These are phyloP conservation scores for Fusarium nygamai DNA, from an alignment of 2,329 filamentous ascomycete species.

Conservation along the genomic window DNA sequence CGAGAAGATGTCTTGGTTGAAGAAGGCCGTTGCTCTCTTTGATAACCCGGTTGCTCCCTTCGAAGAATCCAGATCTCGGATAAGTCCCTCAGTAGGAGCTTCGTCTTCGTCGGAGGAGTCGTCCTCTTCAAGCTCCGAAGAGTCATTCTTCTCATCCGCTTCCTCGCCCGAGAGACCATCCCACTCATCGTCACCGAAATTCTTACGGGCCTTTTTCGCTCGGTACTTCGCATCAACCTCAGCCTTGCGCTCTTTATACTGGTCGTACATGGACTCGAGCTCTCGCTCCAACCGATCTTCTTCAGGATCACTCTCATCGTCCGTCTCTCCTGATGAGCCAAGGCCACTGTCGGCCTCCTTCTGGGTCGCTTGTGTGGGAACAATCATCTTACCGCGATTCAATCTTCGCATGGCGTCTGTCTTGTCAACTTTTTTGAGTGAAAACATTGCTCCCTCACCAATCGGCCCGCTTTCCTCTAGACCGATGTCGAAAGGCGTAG, in stretches of 20 bases:
- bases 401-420: conserved; percentile 71
- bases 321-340: conserved; percentile 63
- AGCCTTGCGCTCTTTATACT: conserved; percentile 83
- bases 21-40: conserved; percentile 82
- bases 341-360: conserved; percentile 70
- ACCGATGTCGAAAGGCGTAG: conserved; percentile 93
- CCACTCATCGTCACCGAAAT: conserved; percentile 89
- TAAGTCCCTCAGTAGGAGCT: conserved; percentile 41
- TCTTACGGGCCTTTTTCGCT: conserved; percentile 86
- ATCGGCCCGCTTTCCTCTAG: conserved; percentile 84
- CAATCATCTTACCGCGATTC: conserved; percentile 79
- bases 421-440: conserved; percentile 83
- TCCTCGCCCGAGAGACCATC: conserved; percentile 82
- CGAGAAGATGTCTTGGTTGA: conserved; percentile 94
- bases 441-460: conserved; percentile 87
- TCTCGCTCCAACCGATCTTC: conserved; percentile 85
- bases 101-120: conserved; percentile 47
- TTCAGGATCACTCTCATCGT: conserved; percentile 78
- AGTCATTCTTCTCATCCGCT: conserved; percentile 59
- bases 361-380: conserved; percentile 66
- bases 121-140: conserved; percentile 65
- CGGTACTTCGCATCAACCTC: conserved; percentile 86
- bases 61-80: conserved; percentile 51
- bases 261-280: conserved; percentile 86
- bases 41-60: conserved; percentile 34